Conservation (phyloP, 148 eudicot genomes). For the Agrostemma githago region DNA sequence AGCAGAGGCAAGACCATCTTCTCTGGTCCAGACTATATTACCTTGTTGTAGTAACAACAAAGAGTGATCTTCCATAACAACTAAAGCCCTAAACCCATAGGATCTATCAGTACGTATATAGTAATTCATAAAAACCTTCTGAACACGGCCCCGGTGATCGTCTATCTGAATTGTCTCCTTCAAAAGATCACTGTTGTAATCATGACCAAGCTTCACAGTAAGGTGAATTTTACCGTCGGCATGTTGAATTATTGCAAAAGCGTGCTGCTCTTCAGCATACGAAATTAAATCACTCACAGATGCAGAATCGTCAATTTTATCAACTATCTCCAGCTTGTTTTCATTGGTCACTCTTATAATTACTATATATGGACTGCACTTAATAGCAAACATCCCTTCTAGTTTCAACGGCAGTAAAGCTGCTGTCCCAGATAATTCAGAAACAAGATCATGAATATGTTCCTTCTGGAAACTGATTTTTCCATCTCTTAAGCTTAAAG, state of each 20-base stretch:
- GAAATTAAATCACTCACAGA: conserved; percentile 68
- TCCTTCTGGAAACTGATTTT: conserved; percentile 46
- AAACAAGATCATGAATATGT: conserved; percentile 51
- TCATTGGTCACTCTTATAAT: conserved; percentile 50
- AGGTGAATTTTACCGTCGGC: conserved; percentile 54
- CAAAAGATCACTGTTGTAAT: conserved; percentile 52
- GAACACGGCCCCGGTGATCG: conserved; percentile 57
- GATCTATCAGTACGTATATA: conserved; percentile 88
- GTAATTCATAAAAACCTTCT: conserved; percentile 76
- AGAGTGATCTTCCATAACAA: conserved; percentile 99
- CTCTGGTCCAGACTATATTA: conserved; percentile 90
- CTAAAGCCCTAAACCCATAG: conserved; percentile 85
- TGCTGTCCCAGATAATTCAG: conserved; percentile 53
- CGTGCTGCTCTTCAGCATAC: conserved; percentile 60
- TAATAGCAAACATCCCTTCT: conserved; percentile 53
- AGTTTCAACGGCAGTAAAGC: conserved; percentile 52
- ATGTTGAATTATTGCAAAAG: conserved; percentile 73
- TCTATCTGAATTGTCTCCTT: conserved; percentile 73
- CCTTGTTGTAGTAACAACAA: conserved; percentile 90
- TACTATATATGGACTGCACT: conserved; percentile 33
- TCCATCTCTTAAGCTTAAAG: conserved; percentile 51
- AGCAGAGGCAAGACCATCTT: conserved; percentile 94
- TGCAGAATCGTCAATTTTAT: conserved; percentile 47
- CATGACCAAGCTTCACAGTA: conserved; percentile 55
- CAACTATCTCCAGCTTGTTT: conserved; percentile 54